Conservation (phyloP, 2,329 filamentous ascomycete species). For the Diaporthe caulivora region DNA sequence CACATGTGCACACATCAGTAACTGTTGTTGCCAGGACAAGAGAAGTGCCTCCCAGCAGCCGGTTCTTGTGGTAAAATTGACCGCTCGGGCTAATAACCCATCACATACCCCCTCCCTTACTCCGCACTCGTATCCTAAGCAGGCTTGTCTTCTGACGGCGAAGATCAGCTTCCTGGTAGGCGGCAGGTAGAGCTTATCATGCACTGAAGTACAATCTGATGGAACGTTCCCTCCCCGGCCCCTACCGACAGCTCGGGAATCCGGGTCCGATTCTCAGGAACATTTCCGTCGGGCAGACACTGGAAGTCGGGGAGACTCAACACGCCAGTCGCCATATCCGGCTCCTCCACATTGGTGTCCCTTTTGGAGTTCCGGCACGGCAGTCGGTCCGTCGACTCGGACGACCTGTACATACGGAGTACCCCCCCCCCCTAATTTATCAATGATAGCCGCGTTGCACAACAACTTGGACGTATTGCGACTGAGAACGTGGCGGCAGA, state of each 20-base stretch:
- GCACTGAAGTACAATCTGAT: neutral
- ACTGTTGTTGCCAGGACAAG: neutral
- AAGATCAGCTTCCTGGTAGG: neutral
- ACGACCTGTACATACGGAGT: neutral
- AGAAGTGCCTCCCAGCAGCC: neutral
- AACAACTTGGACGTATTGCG: neutral
- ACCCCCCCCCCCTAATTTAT: no score
- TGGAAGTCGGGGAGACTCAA: no score
- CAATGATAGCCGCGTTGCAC: neutral
- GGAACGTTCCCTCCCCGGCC: conserved; percentile 17
- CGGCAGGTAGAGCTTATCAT: neutral
- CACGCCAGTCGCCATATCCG: neutral
- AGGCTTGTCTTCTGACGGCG: neutral
- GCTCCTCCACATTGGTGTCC: neutral
- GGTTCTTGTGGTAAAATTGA: neutral
- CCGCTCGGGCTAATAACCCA: neutral
- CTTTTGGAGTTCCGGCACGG: neutral
- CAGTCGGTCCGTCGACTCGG: neutral
- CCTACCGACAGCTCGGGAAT: neutral
- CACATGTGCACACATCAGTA: neutral
- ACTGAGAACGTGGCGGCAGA: neutral
- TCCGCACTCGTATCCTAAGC: conserved; percentile 18
- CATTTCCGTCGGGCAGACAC: neutral
- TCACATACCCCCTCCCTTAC: neutral
- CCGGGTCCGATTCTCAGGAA: neutral